Base-by-base conservation (phyloP, 208 protist genomes). In the Leptomonas pyrrhocoris region DNA sequence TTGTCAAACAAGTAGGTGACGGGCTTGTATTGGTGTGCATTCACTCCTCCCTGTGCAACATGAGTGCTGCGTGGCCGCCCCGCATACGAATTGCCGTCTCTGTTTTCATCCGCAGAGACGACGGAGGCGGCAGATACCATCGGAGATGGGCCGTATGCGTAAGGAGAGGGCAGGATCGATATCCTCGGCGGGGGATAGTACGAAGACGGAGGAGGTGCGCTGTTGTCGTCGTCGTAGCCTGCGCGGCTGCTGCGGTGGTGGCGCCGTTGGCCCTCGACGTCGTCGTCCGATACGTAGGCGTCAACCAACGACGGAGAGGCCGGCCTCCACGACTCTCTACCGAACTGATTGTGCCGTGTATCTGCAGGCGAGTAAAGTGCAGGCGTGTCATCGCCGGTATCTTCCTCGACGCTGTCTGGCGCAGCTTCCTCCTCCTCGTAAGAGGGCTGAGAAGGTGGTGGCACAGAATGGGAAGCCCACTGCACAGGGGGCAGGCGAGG, bases 1-100 rank as follows among this genome's bases (percentile, higher is more conserved):
- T 54, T 70, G 57, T 77, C 71, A 53, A 77, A 77, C 62, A 77
- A 53, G 63, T 77, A 77, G 21, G 71, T 67, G 27, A 77, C 64
- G 4, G 71, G 71, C 57, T 77, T 77, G 42, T 77, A 70, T 19
- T 49, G 62, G 30, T 77, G 63, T n/a, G 49, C 46, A 19, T 46
- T 43, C 12, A 70, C 63, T 30, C 63, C 42, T 18, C 31, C 60
- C 19, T 65, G 28, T 18, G 30, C 15, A 16, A 21, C 3, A n/a
- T n/a, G 31, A 1, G 0, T 15, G 21, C 9, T n/a, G 38, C 11
- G 2, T 23, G 28, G 25, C 45, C 31, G 46, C 19, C 2, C 45
- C 1, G 25, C 31, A 23, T 38, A 51, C 19, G 16, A 18, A 15
- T 58, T 18, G 9, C 50, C 13, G 16, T 2, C 31, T 7, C 2